Evolutionary conservation across 2,329 filamentous ascomycete species (phyloP).

Genomic region (Exophiala lecanii-corni): DNA sequence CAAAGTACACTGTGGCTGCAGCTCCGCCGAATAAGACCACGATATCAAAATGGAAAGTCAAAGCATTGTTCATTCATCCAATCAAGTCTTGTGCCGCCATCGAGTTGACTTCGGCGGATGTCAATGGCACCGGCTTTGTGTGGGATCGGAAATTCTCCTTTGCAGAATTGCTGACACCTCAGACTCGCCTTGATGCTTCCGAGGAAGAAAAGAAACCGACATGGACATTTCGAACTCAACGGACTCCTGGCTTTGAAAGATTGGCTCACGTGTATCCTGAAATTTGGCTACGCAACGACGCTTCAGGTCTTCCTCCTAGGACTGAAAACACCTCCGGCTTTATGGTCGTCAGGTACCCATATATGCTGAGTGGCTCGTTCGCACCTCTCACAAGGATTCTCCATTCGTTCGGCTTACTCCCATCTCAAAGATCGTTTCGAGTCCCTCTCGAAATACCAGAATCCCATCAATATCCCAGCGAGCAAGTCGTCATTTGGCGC

Average conservation of each 20-base stretch:
- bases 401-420: conserved; percentile 28
- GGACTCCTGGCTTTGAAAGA: conserved; percentile 48
- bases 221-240: conserved; percentile 41
- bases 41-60: conserved; percentile 46
- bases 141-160: conserved; percentile 82
- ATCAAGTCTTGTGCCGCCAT: conserved; percentile 77
- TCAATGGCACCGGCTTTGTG: conserved; percentile 66
- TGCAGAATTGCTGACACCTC: conserved; percentile 55
- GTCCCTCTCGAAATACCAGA: conserved; percentile 50
- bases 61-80: conserved; percentile 75
- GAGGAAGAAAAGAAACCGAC: conserved; percentile 40
- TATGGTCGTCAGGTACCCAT: conserved; percentile 47
- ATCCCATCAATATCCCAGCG: conserved; percentile 41
- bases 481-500: conserved; percentile 52
- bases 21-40: conserved; percentile 32
- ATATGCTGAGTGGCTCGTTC: conserved; percentile 18
- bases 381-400: conserved; percentile 9
- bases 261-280: conserved; percentile 65
- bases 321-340: conserved; percentile 49
- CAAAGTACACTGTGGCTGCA: conserved; percentile 40
- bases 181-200: conserved; percentile 13
- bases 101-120: conserved; percentile 61
- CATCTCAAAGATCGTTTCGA: conserved; percentile 43
- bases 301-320: conserved; percentile 30
- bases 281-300: conserved; percentile 50